phyloP scores from a whole-genome alignment of 371 early-diverging fungal genomes.

The Coemansia linderi region DNA sequence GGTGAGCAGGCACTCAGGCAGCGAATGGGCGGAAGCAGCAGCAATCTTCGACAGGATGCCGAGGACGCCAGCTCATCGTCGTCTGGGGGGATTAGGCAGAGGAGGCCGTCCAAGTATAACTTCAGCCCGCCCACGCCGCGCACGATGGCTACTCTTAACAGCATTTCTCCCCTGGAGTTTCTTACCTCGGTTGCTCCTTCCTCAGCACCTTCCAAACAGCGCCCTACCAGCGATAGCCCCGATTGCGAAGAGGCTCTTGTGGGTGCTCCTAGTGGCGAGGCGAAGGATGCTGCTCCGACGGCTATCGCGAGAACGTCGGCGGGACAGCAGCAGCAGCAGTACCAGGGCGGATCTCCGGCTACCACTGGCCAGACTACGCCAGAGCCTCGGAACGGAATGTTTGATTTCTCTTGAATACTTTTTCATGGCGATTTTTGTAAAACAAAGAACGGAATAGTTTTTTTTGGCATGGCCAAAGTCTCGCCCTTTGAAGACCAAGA shows the following conservation, averaged over 20 bases:
- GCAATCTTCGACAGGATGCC: background rate
- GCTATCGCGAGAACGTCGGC: conserved; percentile 2
- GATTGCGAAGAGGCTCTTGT: background rate
- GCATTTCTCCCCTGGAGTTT: conserved; percentile 52
- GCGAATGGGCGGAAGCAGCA: conserved; percentile 16
- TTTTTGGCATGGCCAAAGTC: background rate
- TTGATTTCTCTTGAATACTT: conserved; percentile 9
- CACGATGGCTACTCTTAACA: conserved; percentile 48
- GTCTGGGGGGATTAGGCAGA: background rate
- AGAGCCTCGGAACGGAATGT: conserved; percentile 16
- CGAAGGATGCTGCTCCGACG: background rate
- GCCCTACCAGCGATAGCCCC: background rate
- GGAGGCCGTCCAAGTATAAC: conserved; percentile 28
- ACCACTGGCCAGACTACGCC: conserved; percentile 12
- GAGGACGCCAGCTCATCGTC: background rate
- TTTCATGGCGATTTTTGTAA: background rate
- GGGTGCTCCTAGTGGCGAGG: background rate
- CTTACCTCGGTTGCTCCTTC: conserved; percentile 18
- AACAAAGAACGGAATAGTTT: background rate
- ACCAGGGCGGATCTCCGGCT: background rate
- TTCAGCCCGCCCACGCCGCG: conserved; percentile 53
- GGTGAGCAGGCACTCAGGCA: conserved; percentile 43
- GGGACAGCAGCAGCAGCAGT: background rate
- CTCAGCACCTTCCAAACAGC: background rate
- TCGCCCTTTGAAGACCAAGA: background rate